A percentile compares a stretch with the other conserved stretches of the same genome.
Conservation (phyloP, 2,329 filamentous ascomycete species). For the Fusarium veterinarium region DNA sequence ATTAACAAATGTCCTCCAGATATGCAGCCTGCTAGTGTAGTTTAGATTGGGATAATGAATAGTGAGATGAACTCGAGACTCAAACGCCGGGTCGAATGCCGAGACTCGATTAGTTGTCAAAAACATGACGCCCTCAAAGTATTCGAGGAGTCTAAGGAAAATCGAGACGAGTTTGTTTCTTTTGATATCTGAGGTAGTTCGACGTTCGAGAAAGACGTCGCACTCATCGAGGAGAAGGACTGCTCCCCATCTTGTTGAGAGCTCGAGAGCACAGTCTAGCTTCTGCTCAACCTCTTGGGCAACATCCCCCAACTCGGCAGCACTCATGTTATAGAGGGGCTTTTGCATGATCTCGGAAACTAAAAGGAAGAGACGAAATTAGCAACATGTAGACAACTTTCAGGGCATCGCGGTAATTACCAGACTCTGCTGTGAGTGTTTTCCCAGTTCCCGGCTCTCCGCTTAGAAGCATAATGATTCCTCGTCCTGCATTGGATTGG, state of each 20-base stretch:
- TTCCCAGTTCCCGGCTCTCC: slow-evolving; percentile 20
- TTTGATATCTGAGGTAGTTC: neutral
- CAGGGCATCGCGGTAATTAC: fast-evolving
- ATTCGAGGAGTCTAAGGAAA: slow-evolving; percentile 12
- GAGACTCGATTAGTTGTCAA: slow-evolving; percentile 11
- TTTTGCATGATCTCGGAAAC: slow-evolving; percentile 23
- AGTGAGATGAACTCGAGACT: slow-evolving; percentile 16
- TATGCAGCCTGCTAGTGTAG: neutral
- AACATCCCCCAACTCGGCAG: slow-evolving; percentile 6
- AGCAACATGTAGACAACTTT: neutral
- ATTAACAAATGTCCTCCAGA: slow-evolving; percentile 11
- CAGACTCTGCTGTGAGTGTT: slow-evolving; percentile 21
- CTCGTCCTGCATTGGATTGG: neutral
- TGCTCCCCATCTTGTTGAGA: slow-evolving; percentile 20
- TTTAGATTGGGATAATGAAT: slow-evolving; percentile 12
- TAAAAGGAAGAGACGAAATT: neutral
- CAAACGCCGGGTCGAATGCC: slow-evolving; percentile 11
- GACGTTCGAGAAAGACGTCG: slow-evolving; percentile 14
- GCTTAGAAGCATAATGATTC: slow-evolving; percentile 18
- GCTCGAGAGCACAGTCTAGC: slow-evolving; percentile 8
- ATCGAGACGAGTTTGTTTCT: slow-evolving; percentile 19
- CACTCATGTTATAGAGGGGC: slow-evolving; percentile 13
- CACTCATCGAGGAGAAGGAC: slow-evolving; percentile 16
- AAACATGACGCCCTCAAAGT: slow-evolving; percentile 24
- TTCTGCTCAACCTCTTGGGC: slow-evolving; percentile 4